Evolutionary conservation across 495 filamentous ascomycete species (phyloP).

Genomic region (Aspergillus leporis): DNA sequence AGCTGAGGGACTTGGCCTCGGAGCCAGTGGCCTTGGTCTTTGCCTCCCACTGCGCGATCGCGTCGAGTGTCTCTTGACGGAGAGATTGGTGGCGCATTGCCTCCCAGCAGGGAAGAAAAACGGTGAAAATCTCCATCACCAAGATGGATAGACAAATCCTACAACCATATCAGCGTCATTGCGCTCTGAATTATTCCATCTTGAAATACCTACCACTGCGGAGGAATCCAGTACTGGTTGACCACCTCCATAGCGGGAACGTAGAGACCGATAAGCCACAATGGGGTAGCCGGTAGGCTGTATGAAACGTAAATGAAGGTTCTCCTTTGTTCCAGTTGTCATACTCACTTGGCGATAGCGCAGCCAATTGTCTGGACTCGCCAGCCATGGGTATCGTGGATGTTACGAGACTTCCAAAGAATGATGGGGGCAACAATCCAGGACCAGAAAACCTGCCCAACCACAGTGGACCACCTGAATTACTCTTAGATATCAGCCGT

Average conservation of each 20-base stretch:
- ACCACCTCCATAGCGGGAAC: slow-evolving; percentile 55
- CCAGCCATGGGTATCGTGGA: slow-evolving; percentile 68
- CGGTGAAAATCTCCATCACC: slow-evolving; percentile 52
- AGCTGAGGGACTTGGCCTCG: slow-evolving; percentile 31
- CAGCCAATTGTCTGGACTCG: slow-evolving; percentile 63
- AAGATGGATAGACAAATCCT: slow-evolving; percentile 58
- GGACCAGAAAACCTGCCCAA: slow-evolving; percentile 66
- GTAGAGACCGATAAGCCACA: slow-evolving; percentile 66
- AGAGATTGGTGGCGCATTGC: slow-evolving; percentile 52
- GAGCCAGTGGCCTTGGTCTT: slow-evolving; percentile 27
- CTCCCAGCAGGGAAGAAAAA: slow-evolving; percentile 58
- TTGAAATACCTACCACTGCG: slow-evolving; percentile 52
- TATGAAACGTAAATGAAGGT: slow-evolving; percentile 8
- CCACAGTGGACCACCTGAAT: slow-evolving; percentile 55
- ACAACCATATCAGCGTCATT: slow-evolving; percentile 6
- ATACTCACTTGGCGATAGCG: slow-evolving; percentile 48
- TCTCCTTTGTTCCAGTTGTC: neutral
- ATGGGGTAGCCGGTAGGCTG: slow-evolving; percentile 63
- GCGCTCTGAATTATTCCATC: neutral
- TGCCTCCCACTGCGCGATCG: slow-evolving; percentile 35
- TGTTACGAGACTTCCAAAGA: slow-evolving; percentile 47
- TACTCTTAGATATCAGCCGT: slow-evolving; percentile 14
- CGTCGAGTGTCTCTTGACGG: slow-evolving; percentile 37
- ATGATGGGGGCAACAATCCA: slow-evolving; percentile 55
- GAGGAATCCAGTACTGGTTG: slow-evolving; percentile 54